These are phyloP conservation scores for Microcyclosporella mali DNA, from an alignment of 2,329 filamentous ascomycete genomes.

Conservation along the genomic window DNA sequence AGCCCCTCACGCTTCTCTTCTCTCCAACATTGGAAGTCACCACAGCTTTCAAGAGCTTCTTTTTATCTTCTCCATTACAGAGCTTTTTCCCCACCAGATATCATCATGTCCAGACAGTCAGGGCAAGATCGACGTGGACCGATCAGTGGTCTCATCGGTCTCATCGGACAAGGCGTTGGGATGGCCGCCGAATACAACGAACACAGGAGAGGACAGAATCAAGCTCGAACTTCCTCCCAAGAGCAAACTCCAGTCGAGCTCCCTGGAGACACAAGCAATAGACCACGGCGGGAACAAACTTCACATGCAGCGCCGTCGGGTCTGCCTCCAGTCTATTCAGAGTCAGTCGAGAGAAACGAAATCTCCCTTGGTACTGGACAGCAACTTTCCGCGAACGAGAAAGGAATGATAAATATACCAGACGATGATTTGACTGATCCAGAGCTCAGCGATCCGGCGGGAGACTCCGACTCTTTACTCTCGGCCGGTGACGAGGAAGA, in stretches of 20 bases:
- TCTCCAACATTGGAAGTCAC: no score
- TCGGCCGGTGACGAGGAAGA: constrained; percentile 28
- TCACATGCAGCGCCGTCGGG: constrained; percentile 1
- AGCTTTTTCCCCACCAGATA: neutral
- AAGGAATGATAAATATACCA: neutral
- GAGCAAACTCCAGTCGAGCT: constrained; percentile 3
- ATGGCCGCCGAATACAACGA: constrained; percentile 26
- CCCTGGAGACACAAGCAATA: neutral
- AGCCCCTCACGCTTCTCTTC: no score
- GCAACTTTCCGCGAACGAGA: neutral
- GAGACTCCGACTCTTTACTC: constrained; percentile 5
- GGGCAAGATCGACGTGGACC: constrained; percentile 2
- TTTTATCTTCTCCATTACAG: neutral
- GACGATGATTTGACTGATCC: constrained; percentile 4
- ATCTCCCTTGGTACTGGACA: neutral
- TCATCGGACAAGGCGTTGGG: constrained; percentile 24
- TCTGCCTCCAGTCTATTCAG: constrained; percentile 8
- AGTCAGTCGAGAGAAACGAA: neutral
- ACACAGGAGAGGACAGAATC: constrained; percentile 23
- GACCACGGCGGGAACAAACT: neutral
- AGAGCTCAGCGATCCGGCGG: constrained; percentile 14
- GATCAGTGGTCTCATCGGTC: constrained; percentile 3
- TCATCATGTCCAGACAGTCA: neutral
- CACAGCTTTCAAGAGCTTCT: neutral
- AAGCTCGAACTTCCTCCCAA: constrained; percentile 11